Evolutionary conservation across 495 filamentous ascomycete species (phyloP).

Genomic region (Lasiosphaeria hispida): DNA sequence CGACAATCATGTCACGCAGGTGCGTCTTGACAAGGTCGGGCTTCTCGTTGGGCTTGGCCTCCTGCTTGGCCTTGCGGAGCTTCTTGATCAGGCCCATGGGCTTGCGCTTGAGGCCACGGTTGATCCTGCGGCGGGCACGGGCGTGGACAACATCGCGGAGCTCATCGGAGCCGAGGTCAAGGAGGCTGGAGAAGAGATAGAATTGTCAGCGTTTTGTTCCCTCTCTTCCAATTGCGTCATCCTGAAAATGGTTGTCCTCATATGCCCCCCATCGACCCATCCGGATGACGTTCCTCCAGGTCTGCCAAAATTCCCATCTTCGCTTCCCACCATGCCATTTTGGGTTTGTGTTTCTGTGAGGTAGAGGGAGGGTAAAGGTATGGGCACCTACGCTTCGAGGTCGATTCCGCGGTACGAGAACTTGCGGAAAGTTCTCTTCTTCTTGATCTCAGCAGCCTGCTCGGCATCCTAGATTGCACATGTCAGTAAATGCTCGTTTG

Average conservation of each 20-base stretch:
- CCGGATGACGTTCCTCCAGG: background rate
- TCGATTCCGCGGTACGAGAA: constrained; percentile 99
- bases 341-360: background rate
- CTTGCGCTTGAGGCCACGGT: constrained; percentile 99
- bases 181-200: constrained; percentile 54
- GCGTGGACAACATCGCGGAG: constrained; percentile 99
- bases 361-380: background rate
- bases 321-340: background rate
- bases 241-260: background rate
- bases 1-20: constrained; percentile 98
- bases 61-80: constrained; percentile 99
- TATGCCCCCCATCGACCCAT: background rate
- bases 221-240: background rate
- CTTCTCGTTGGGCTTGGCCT: constrained; percentile 99
- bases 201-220: constrained; percentile 18
- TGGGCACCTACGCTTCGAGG: constrained; percentile 84
- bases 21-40: constrained; percentile 97
- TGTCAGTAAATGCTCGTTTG: constrained; percentile 7
- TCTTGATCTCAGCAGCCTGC: constrained; percentile 98
- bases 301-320: constrained; percentile 5
- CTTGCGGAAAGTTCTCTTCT: constrained; percentile 99
- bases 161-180: constrained; percentile 96
- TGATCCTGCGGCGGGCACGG: constrained; percentile 96
- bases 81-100: constrained; percentile 99
- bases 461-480: constrained; percentile 68